A percentile compares a stretch with the other conserved stretches of the same genome.
Evolutionary conservation across 2,329 filamentous ascomycete genomes (phyloP).

Genomic region (Pezicula rhizophila): DNA sequence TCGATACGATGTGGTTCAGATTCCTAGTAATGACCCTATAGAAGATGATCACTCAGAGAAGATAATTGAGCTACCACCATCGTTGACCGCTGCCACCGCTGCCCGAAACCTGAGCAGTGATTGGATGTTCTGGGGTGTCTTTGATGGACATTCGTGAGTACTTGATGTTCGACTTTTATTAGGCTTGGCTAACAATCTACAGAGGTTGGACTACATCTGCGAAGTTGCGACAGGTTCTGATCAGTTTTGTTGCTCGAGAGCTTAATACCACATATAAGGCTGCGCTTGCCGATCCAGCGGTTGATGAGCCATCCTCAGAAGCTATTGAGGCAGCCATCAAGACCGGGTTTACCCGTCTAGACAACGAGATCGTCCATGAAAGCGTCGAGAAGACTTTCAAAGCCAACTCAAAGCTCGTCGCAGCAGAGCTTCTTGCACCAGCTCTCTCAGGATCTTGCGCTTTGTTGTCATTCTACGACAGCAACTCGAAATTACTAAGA

Average conservation of each 20-base stretch:
- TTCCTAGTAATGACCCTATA: conserved; percentile 94
- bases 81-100: conserved; percentile 35
- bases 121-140: conserved; percentile 99
- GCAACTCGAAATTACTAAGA: conserved; percentile 75
- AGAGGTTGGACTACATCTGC: conserved; percentile 98
- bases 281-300: conserved; percentile 49
- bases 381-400: conserved; percentile 89
- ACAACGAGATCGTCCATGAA: conserved; percentile 90
- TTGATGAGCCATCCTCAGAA: conserved; percentile 63
- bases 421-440: conserved; percentile 85
- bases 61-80: conserved; percentile 81
- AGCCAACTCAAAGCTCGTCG: conserved; percentile 80
- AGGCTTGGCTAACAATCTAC: conserved; percentile 14
- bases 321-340: conserved; percentile 90
- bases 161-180: neutral
- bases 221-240: conserved; percentile 86
- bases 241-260: conserved; percentile 87
- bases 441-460: conserved; percentile 97
- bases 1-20: conserved; percentile 88
- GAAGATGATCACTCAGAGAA: conserved; percentile 98
- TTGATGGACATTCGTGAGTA: conserved; percentile 87
- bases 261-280: conserved; percentile 87
- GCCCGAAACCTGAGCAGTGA: conserved; percentile 56
- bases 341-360: conserved; percentile 78
- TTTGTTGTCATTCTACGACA: conserved; percentile 93